Evolutionary conservation across 1,284 basidiomycete genomes (phyloP).

Genomic region (Ustilago loliicola): DNA sequence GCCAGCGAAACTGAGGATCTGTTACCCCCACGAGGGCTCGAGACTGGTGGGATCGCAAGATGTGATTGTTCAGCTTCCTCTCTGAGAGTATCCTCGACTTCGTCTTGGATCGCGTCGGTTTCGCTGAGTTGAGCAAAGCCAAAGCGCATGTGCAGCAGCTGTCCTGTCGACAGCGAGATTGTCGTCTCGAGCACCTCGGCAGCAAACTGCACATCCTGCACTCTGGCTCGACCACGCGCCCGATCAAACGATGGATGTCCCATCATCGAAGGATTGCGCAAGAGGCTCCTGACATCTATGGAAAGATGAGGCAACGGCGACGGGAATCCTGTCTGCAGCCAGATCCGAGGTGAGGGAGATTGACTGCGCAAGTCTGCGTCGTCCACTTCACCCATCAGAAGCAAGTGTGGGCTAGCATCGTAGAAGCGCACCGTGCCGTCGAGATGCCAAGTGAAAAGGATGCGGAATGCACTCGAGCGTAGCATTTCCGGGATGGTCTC

Average conservation of each 20-base stretch:
- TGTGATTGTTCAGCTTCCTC: slow-evolving; percentile 43
- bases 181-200: slow-evolving; percentile 60
- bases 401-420: slow-evolving; percentile 63
- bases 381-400: slow-evolving; percentile 56
- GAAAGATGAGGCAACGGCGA: slow-evolving; percentile 64
- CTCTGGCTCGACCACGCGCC: slow-evolving; percentile 32
- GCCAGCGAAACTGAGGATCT: slow-evolving; percentile 28
- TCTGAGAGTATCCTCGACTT: slow-evolving; percentile 44
- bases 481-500: slow-evolving; percentile 37
- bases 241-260: slow-evolving; percentile 56
- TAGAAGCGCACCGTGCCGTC: slow-evolving; percentile 65
- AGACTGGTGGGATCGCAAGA: slow-evolving; percentile 41
- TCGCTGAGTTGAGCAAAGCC: slow-evolving; percentile 56
- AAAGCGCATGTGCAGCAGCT: slow-evolving; percentile 54
- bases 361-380: slow-evolving; percentile 32
- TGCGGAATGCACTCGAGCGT: slow-evolving; percentile 38
- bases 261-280: slow-evolving; percentile 42
- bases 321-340: slow-evolving; percentile 58
- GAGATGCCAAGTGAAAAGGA: slow-evolving; percentile 67
- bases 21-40: slow-evolving; percentile 17
- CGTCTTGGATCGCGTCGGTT: slow-evolving; percentile 49
- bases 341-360: slow-evolving; percentile 19
- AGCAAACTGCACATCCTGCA: slow-evolving; percentile 52
- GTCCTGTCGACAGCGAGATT: slow-evolving; percentile 55
- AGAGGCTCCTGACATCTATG: slow-evolving; percentile 38